These are phyloP conservation scores for Phytopythium kandeliae DNA, from an alignment of 352 stramenopile species.

Conservation along the genomic window DNA sequence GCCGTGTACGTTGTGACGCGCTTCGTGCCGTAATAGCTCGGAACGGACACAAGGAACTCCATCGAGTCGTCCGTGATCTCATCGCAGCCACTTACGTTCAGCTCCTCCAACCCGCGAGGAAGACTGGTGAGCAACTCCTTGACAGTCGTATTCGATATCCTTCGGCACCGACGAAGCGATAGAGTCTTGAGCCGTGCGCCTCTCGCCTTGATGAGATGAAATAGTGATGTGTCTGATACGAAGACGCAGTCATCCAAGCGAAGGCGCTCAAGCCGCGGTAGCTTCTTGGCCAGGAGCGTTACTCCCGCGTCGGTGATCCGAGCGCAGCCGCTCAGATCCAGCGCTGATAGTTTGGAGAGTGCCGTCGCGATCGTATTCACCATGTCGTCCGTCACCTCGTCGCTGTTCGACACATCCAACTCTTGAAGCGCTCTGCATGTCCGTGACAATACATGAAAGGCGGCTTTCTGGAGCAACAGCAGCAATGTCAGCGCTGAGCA, in stretches of 20 bases:
- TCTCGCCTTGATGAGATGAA: slow-evolving; percentile 27
- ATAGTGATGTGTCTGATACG: slow-evolving; percentile 35
- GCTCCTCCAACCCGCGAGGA: slow-evolving; percentile 40
- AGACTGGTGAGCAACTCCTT: slow-evolving; percentile 43
- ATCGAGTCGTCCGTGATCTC: slow-evolving; percentile 46
- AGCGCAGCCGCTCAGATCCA: slow-evolving; percentile 45
- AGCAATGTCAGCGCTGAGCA: not conserved
- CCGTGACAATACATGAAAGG: slow-evolving; percentile 21
- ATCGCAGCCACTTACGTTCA: slow-evolving; percentile 50
- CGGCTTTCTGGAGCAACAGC: slow-evolving; percentile 42
- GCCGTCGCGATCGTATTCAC: slow-evolving; percentile 22
- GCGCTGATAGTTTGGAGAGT: slow-evolving; percentile 28
- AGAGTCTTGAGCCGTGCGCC: slow-evolving; percentile 27
- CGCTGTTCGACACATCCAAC: slow-evolving; percentile 36
- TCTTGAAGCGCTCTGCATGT: slow-evolving; percentile 20
- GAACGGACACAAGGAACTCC: slow-evolving; percentile 47
- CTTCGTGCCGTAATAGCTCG: slow-evolving; percentile 47
- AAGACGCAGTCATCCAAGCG: slow-evolving; percentile 39
- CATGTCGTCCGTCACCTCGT: slow-evolving; percentile 49
- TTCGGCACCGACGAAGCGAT: slow-evolving; percentile 31
- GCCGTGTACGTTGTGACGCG: slow-evolving; percentile 34
- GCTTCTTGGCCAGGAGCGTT: slow-evolving; percentile 31
- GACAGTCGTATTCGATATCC: slow-evolving; percentile 32
- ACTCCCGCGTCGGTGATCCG: slow-evolving; percentile 54
- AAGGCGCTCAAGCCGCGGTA: slow-evolving; percentile 24